Evolutionary conservation across 2,329 filamentous ascomycete species (phyloP), one percentile per base, ranked within the genome.

Genomic region (Trichoderma brevicompactum): DNA sequence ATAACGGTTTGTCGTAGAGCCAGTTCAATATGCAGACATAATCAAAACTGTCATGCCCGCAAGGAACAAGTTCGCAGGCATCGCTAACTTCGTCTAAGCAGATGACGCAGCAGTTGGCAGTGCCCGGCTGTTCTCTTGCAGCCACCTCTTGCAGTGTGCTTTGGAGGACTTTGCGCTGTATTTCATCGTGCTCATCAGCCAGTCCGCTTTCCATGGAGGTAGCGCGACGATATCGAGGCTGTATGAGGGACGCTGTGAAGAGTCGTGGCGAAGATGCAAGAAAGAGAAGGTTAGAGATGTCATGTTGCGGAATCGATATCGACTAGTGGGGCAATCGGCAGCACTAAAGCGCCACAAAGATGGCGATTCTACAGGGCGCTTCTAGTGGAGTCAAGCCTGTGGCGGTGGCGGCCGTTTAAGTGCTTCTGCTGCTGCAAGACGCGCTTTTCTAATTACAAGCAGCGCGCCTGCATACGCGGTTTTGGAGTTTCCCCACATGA

Each of bases 21-120:
- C 94, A 97, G 77, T 85, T 93, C 23, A 89, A 79, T 6, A 97
- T 84, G 76, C 94, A 98, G 12, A 92, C 76, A 73, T 93, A 96
- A 80, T 97, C 93, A 75, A 96, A 97, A 70, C 88, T 87, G 65
- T 82, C 79, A 79, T 98, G 94, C 48, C 86, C 84, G 80, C 94
- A 98, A 7, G 94, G 93, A 19, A 84, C 79, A 7, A 91, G 86
- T 58, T 89, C 82, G 68, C 91, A 92, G 60, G 86, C 79, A 71
- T 95, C 91, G 9, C 87, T 86, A 72, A 97, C 82, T 61, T 79
- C 74, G 65, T 94, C 91, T 67, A 97, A 87, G 76, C 94, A 98
- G 76, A 98, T 95, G 68, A 96, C 92, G 76, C 94, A 97, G 72
- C 84, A 87, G 68, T 75, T 72, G 23, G 34, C 10, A 28, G 65